A percentile compares a stretch with the other conserved stretches of the same genome.
phyloP scores from a whole-genome alignment of 257 asterid genomes.

The Ophiorrhiza pumila region DNA sequence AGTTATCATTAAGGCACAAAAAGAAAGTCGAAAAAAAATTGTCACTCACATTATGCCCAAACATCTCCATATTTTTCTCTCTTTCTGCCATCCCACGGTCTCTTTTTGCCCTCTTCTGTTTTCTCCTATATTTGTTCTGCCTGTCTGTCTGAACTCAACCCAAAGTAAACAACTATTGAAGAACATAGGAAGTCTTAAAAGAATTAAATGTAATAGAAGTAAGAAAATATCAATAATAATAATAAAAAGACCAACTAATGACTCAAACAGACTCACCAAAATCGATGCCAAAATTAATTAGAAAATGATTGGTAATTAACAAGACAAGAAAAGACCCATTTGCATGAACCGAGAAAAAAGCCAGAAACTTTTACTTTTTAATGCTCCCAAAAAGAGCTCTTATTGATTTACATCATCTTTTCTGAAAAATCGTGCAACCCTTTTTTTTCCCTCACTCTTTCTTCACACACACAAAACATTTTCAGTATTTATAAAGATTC shows the following conservation, averaged over 20 bases:
- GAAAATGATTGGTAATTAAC: not conserved
- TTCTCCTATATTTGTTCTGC: not conserved
- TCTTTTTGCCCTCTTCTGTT: too few relatives aligned
- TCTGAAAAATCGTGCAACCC: slow-evolving; percentile 47
- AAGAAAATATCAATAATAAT: too few relatives aligned
- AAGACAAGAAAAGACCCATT: slow-evolving; percentile 20
- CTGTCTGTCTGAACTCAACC: not conserved
- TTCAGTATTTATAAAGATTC: slow-evolving; percentile 16
- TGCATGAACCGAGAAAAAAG: slow-evolving; percentile 27
- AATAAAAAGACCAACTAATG: too few relatives aligned
- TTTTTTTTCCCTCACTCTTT: slow-evolving; percentile 17
- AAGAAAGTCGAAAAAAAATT: too few relatives aligned
- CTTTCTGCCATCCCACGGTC: not conserved
- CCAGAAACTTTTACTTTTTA: slow-evolving; percentile 56
- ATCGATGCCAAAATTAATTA: not conserved
- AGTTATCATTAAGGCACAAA: too few relatives aligned
- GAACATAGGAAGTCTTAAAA: not conserved
- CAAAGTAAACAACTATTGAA: not conserved
- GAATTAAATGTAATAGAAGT: not conserved
- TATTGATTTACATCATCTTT: slow-evolving; percentile 25
- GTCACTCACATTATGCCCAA: not conserved
- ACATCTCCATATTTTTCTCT: slow-evolving; percentile 3
- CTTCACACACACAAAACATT: not conserved
- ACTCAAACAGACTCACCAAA: not conserved
- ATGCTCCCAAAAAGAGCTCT: slow-evolving; percentile 24